Conservation (phyloP, 2,329 filamentous ascomycete genomes). For the Mycosphaerelloides madeirae region DNA sequence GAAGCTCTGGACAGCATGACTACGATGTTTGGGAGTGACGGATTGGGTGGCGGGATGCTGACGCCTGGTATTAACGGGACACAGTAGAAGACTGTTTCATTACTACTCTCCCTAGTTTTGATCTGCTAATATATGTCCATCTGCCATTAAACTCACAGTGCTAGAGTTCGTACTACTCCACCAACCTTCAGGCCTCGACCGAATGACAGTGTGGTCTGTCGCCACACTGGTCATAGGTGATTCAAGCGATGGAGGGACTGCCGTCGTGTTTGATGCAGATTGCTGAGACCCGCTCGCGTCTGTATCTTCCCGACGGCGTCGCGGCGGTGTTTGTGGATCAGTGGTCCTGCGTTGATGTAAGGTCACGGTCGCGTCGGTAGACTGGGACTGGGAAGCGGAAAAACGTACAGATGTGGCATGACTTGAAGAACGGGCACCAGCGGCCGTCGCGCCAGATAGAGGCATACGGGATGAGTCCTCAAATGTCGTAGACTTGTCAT, state of each 20-base stretch:
- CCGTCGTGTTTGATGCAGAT: not conserved
- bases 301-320: slow-evolving; percentile 3
- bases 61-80: no score
- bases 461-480: slow-evolving; percentile 14
- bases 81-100: no score
- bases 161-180: slow-evolving; percentile 20
- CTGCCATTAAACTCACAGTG: slow-evolving; percentile 12
- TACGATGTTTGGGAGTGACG: no score
- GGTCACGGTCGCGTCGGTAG: slow-evolving; percentile 15
- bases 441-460: slow-evolving; percentile 4
- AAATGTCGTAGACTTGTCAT: slow-evolving; percentile 8
- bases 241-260: not conserved
- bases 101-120: no score
- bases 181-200: slow-evolving; percentile 19
- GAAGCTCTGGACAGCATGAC: no score
- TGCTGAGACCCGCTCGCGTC: not conserved
- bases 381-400: slow-evolving; percentile 7
- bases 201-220: slow-evolving; percentile 19
- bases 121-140: not conserved
- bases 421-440: not conserved
- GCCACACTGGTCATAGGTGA: slow-evolving; percentile 7
- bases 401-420: slow-evolving; percentile 9
- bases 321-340: not conserved
- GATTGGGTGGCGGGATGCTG: no score
- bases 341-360: slow-evolving; percentile 19